Evolutionary conservation across 1,284 basidiomycete genomes (phyloP).

Genomic region (Apiotrichum veenhuisii): DNA sequence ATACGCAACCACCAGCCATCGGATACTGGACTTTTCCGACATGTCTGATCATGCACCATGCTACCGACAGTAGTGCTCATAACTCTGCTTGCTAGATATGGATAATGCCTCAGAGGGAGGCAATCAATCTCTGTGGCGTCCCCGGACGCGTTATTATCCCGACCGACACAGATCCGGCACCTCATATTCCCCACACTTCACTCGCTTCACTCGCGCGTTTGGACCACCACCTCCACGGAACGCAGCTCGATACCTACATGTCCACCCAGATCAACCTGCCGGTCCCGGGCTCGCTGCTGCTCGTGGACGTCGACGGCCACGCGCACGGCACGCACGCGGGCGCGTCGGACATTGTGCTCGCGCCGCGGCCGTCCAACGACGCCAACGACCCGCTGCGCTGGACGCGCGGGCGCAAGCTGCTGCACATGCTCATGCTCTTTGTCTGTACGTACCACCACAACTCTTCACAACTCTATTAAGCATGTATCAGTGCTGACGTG

Average conservation of each 20-base stretch:
- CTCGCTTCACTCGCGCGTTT: no score
- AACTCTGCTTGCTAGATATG: no score
- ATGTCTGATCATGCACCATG: no score
- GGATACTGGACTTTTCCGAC: no score
- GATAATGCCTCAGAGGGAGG: no score
- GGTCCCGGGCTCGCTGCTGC: conserved; percentile 22
- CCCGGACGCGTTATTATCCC: no score
- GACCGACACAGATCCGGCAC: no score
- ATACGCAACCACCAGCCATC: no score
- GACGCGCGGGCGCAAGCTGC: conserved; percentile 20
- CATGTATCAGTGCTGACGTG: not conserved
- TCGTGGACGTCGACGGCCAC: conserved; percentile 13
- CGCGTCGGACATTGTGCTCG: conserved; percentile 18
- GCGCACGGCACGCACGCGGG: not conserved
- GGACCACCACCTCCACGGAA: no score
- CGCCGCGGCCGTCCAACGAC: conserved; percentile 21
- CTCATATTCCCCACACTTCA: no score
- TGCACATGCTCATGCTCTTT: conserved; percentile 19
- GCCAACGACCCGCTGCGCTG: conserved; percentile 26
- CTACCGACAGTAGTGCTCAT: no score
- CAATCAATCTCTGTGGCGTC: no score
- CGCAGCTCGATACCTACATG: not conserved
- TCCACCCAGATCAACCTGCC: conserved; percentile 8
- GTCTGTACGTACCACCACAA: conserved; percentile 10
- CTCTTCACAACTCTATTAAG: not conserved